These are phyloP conservation scores for Ormosia semicastrata DNA, from an alignment of 306 rosid species.

Conservation along the genomic window DNA sequence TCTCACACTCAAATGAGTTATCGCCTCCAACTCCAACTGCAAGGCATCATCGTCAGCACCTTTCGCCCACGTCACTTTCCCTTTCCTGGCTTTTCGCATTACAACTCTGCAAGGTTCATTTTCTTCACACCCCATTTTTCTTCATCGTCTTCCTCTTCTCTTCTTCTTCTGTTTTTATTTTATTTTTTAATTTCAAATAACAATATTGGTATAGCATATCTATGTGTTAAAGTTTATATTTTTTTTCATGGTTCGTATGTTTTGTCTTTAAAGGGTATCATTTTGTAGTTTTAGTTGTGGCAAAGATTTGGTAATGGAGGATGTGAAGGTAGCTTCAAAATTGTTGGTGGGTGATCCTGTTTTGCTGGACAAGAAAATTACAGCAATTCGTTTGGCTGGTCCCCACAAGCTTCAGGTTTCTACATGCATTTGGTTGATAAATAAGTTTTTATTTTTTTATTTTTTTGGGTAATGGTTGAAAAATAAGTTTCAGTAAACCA, in stretches of 20 bases:
- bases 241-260: background rate
- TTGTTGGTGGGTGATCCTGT: conserved; percentile 39
- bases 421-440: background rate
- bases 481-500: background rate
- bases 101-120: conserved; percentile 34
- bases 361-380: conserved; percentile 43
- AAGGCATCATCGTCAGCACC: conserved; percentile 5
- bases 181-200: no score
- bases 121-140: background rate
- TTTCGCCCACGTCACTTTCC: conserved; percentile 2
- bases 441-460: background rate
- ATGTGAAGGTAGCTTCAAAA: conserved; percentile 24
- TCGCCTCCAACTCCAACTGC: conserved; percentile 40
- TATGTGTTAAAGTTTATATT: background rate
- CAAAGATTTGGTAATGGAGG: conserved; percentile 44
- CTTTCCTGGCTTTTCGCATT: conserved; percentile 5
- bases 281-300: conserved; percentile 30
- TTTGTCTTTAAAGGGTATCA: conserved; percentile 31
- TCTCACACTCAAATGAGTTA: conserved; percentile 27
- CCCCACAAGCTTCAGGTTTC: conserved; percentile 66
- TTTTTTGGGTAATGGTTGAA: background rate
- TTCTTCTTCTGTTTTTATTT: background rate
- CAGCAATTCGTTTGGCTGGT: conserved; percentile 60
- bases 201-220: background rate
- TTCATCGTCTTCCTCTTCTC: background rate